Evolutionary conservation across 179 eudicot genomes (phyloP), one percentile per base, ranked within the genome.

Genomic region (Camellia oleifera): DNA sequence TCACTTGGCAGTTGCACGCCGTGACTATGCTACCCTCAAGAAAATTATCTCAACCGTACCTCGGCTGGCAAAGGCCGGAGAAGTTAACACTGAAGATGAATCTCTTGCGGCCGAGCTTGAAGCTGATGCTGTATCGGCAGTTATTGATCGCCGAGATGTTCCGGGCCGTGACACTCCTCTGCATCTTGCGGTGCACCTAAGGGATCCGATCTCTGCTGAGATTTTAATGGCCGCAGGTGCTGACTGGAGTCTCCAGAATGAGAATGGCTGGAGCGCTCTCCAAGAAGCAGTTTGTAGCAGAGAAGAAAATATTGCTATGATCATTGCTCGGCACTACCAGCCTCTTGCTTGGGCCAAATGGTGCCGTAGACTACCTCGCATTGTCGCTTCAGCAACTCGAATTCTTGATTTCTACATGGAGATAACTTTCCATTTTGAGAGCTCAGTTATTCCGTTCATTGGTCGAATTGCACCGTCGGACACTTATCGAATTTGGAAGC

Each of bases 291-390:
- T 94, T 73, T 94, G 98, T 11, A 88, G 87, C n/a, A 84, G 95
- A 57, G 94, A 94, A 77, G 98, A 94, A 77, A 89, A 87, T 63
- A 93, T 93, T 82, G 95, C 95, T 50, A 94, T 89, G 94, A 91
- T 94, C n/a, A 94, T 94, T 81, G 94, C 93, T 3, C 80, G 93
- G 79, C 90, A 94, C 71, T 93, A 93, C 62, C 98, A 93, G 86
- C 94, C 94, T 5, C 90, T 87, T 81, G 98, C 98, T 32, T 91
- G 97, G 95, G 97, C 98, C 46, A 94, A 94, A 80, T 94, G 98
- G 98, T 93, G 97, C 65, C 88, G 98, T 40, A 82, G 98, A 78
- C 93, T 94, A 78, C 98, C 98, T 63, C 86, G 98, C 11, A 88
- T 94, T 60, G 86, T 94, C 64, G 95, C 93, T 5, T 89, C 98